Base-by-base conservation (phyloP, 805 yeast species). In the Ogataea neopini region DNA sequence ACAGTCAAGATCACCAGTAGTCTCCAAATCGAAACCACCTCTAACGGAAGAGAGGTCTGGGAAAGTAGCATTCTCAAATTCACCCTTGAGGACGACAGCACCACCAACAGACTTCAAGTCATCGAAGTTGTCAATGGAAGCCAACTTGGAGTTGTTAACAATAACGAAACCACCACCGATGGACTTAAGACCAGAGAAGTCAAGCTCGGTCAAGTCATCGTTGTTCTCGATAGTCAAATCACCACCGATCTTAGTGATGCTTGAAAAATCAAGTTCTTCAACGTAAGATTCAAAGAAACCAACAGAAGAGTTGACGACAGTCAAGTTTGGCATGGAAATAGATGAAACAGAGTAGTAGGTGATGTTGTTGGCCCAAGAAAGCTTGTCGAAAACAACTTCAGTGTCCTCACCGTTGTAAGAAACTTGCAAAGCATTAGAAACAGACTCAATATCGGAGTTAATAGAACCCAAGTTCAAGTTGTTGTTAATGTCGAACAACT, bases 161-260 rank as follows among this genome's bases (percentile, higher is more conserved):
- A 94, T 75, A 62, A 80, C 84, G 70, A 94, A 87, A 71, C 97
- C 99, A 80, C 99, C 98, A 69, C 92, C 95, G 62, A 94, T 75
- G 42, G 78, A 56, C 52, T 83, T 75, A 71, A 94, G 81, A 66
- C 77, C 69, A 44, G 86, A 74, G 77, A 89, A 85, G 57, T 84
- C 81, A 50, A 87, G 58, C 59, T 74, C 77, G 61, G 80, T 78
- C 69, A 94, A 81, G 46, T 86, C 79, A 53, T 79, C 77, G 80
- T 94, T 94, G 58, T 84, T 75, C 67, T 73, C 73, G 63, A 94
- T 72, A 56, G 91, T 72, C 62, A 94, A 79, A 57, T 96, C 82
- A 62, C 86, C 88, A 68, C 97, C 97, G 63, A 92, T 77, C 29
- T 72, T 51, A 47, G 73, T 66, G 66, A 94, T 76, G 52, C 70